Evolutionary conservation across 768 basidiomycete genomes (phyloP), one percentile per base, ranked within the genome.

Genomic region (Suillus luteus): DNA sequence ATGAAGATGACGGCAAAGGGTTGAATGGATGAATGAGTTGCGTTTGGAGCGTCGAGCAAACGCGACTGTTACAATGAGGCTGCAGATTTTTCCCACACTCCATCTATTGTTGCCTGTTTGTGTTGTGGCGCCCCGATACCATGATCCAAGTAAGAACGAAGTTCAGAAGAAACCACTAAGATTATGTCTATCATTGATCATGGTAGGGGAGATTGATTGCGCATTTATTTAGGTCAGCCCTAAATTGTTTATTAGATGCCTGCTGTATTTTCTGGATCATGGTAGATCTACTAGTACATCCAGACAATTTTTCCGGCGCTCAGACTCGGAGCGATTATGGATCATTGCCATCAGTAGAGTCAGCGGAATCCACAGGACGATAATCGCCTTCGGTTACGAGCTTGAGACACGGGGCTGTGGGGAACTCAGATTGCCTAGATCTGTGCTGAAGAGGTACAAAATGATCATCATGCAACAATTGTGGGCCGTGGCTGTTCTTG

Each of bases 1-100:
- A 65, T 10, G 70, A 61, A 59, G 68, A 58, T 44, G 57, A 69
- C 31, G n/a, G 43, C 33, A 58, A 62, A 63, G 55, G 60, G 35
- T 27, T 59, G 31, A 59, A 61, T 59, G 60, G 33, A 61, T 49
- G 37, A 33, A 35, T 19, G 57, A 19, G 38, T 57, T 57, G 55
- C 15, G 55, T 57, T 57, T 57, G 38, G 17, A 10, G 40, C 57
- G 57, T 31, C 41, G 57, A 58, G 57, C 57, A 41, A 58, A 58
- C 57, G 57, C 57, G 57, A 58, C 57, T 27, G 24, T 27, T 22
- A 24, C 40, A 58, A 58, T 58, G 57, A 58, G 57, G 57, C 41
- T 58, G 40, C 24, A 58, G 24, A 41, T 10, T 12, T 58, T 58
- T 58, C 57, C 57, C 57, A 58, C 57, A 27, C 40, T 58, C 10